Evolutionary conservation across 345 rosid genomes (phyloP), one percentile per base, ranked within the genome.

Genomic region (Ceriops zippeliana): DNA sequence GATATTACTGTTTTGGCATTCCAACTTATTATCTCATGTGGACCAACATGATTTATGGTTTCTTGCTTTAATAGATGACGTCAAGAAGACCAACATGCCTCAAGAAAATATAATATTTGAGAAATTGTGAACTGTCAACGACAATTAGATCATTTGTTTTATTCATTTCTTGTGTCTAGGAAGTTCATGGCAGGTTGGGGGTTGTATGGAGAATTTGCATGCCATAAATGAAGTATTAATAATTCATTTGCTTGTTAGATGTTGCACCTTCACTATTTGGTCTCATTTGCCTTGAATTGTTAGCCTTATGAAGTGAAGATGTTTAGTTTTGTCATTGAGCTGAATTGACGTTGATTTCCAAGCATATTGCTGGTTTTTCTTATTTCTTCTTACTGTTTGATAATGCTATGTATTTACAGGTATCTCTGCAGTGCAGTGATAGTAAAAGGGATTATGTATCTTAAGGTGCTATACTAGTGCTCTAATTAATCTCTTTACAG

Each of bases 401-500:
- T 52, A 66, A 32, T 38, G 47, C 47, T 38, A 38, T 11, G 47
- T 38, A 38, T 38, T 38, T 38, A 38, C 47, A 38, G 16, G 47
- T 11, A 42, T 42, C 49, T 42, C 4, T 42, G 17, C 49, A 42
- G 17, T 24, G 31, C 30, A 21, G 59, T 27, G 28, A 56, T 56
- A 24, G 31, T 42, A 11, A 13, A 56, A 56, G 59, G 26, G 59
- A 24, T 24, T 56, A 56, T 24, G 11, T 27, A 21, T 8, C 28
- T 56, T 27, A 10, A 24, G 26, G 11, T 47, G 13, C 58, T 27
- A 32, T 37, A 4, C 24, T 28, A 57, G 52, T 7, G 17, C 32
- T 30, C 49, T 42, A 42, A 38, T 13, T 42, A 11, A 27, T 56
- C 52, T 75, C 57, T 54, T 59, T 79, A 74, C 85, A 92, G 98